Evolutionary conservation across 2,329 filamentous ascomycete species (phyloP).

Genomic region (Cadophora malorum): DNA sequence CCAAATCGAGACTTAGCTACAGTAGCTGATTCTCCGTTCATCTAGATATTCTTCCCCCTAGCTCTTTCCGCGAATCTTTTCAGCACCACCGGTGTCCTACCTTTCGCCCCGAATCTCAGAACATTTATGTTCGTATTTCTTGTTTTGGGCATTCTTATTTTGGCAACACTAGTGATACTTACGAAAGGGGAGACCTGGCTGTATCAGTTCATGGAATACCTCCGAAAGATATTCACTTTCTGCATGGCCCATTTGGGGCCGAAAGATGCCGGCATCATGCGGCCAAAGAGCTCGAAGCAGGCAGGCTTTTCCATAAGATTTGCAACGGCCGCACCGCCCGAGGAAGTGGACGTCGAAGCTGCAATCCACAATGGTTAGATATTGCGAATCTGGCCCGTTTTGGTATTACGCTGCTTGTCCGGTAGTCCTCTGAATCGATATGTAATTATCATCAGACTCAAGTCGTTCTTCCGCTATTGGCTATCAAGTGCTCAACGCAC

Average conservation of each 20-base stretch:
- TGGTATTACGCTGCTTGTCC: too few relatives aligned
- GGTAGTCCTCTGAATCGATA: too few relatives aligned
- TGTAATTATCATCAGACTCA: not conserved
- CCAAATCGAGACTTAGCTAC: not conserved
- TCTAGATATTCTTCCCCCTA: conserved; percentile 21
- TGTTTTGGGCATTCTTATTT: conserved; percentile 18
- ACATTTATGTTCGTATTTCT: conserved; percentile 15
- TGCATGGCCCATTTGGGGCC: not conserved
- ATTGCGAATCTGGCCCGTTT: too few relatives aligned
- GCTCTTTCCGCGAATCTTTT: conserved; percentile 18
- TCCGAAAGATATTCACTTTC: not conserved
- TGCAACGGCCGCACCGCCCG: not conserved
- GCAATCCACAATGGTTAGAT: not conserved
- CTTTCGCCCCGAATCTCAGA: conserved; percentile 17
- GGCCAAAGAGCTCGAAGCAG: not conserved
- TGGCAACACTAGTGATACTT: conserved; percentile 13
- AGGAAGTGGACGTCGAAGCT: not conserved
- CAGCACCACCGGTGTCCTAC: conserved; percentile 19
- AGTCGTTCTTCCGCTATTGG: not conserved
- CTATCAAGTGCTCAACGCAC: not conserved
- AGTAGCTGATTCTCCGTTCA: too few relatives aligned
- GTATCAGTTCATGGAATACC: not conserved
- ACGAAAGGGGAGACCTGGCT: conserved; percentile 16
- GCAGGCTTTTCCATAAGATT: not conserved
- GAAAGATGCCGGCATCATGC: not conserved